A percentile compares a stretch with the other conserved stretches of the same genome.
phyloP scores from a whole-genome alignment of 306 rosid genomes.

The Pachyrhizus erosus region DNA sequence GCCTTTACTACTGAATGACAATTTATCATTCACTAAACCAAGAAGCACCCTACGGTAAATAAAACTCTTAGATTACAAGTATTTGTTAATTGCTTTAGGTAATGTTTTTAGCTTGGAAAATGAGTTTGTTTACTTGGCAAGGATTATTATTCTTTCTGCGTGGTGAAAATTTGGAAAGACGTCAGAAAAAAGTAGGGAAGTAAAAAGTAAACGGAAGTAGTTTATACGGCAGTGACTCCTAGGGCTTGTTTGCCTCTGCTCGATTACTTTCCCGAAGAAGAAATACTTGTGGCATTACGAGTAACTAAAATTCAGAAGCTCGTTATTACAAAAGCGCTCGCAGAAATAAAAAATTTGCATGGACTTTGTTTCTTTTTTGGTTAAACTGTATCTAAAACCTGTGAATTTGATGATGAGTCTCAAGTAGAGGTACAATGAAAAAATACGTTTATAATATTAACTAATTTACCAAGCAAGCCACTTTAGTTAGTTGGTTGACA shows the following conservation, averaged over 20 bases:
- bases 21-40: background rate
- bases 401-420: background rate
- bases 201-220: background rate
- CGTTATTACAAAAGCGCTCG: too few relatives aligned
- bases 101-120: slow-evolving; percentile 11
- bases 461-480: too few relatives aligned
- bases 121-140: background rate
- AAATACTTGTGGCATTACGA: too few relatives aligned
- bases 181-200: background rate
- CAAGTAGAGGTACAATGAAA: too few relatives aligned
- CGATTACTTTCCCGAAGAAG: background rate
- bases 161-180: background rate
- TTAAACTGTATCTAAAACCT: background rate
- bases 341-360: too few relatives aligned
- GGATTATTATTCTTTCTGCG: background rate
- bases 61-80: background rate
- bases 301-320: too few relatives aligned
- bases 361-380: background rate
- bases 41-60: background rate
- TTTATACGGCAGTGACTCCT: background rate
- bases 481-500: background rate
- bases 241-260: background rate
- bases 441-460: too few relatives aligned
- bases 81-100: background rate
- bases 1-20: background rate